Evolutionary conservation across 225 moss, liverwort and hornwort genomes (phyloP), one percentile per base, ranked within the genome.

Genomic region (Ulota crispa): DNA sequence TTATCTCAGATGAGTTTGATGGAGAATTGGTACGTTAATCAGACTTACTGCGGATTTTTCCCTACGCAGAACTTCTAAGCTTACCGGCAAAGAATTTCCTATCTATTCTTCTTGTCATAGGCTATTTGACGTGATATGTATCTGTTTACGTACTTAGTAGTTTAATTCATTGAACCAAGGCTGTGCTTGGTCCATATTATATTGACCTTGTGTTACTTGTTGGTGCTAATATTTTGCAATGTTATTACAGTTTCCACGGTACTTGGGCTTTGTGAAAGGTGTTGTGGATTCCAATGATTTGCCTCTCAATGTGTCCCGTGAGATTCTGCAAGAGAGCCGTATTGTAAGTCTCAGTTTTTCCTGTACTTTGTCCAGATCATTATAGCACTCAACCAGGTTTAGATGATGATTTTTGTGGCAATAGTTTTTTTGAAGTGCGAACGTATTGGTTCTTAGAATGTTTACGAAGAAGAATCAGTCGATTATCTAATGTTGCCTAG

Each of bases 261-360:
- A 94, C 56, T 80, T 94, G 78, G 89, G 91, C 1, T 94, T 94
- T 70, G 85, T 94, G 9, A 94, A 92, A 82, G 94, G 94, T 74
- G 91, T 94, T 26, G 94, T 94, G 15, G 94, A 94, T 71, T 94
- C 94, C 31, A 94, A 94, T 42, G 93, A 94, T 60, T 87, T 94
- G 64, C 93, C 94, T 23, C 81, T 94, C 24, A 94, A 94, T 68
- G 94, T 94, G 36, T 93, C 94, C 30, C 82, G 94, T 47, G 94
- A 94, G 72, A 96, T 99, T 66, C 87, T 99, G 56, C 98, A 99
- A 80, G 98, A 99, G 82, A 95, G 95, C 68, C 93, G 96, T 54
- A 96, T 99, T 69, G 98, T 97, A 91, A 95, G 97, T 77, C 63
- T 68, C 5, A 23, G 23, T 23, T 63, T 27, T 20, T 52, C 50